Conservation (phyloP, 495 filamentous ascomycete genomes). For the Daldinia childiae region DNA sequence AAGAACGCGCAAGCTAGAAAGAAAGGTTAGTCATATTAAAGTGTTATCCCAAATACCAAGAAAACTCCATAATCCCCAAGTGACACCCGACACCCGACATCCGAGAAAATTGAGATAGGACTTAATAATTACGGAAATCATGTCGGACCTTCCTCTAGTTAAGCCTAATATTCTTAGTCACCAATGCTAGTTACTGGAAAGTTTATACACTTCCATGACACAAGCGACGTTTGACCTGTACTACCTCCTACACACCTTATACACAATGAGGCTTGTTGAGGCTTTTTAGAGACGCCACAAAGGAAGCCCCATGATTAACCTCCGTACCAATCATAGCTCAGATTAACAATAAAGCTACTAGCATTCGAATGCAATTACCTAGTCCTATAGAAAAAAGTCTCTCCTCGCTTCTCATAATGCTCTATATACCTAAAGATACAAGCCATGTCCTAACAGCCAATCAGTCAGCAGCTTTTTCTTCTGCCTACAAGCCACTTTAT, state of each 20-base stretch:
- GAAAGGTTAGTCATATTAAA: neutral
- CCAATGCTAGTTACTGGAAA: no score
- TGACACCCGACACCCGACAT: neutral
- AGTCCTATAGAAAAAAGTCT: neutral
- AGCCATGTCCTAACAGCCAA: conserved; percentile 9
- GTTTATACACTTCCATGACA: no score
- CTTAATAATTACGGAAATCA: neutral
- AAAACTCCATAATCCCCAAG: neutral
- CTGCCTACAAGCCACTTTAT: conserved; percentile 33
- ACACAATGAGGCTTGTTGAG: neutral
- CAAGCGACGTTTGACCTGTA: no score
- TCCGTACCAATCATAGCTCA: no score
- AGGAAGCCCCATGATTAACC: neutral
- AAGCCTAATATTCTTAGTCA: no score
- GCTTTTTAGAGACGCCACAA: neutral
- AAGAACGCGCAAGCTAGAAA: neutral
- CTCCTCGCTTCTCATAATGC: neutral
- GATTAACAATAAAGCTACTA: neutral
- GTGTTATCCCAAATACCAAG: conserved; percentile 10
- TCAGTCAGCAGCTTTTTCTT: conserved; percentile 28
- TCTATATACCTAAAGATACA: neutral
- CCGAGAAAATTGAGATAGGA: neutral
- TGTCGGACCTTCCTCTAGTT: no score
- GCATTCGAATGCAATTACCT: neutral
- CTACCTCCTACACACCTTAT: no score